These are phyloP conservation scores for Ganoderma sinense DNA, from an alignment of 1,284 basidiomycete genomes.

Conservation along the genomic window DNA sequence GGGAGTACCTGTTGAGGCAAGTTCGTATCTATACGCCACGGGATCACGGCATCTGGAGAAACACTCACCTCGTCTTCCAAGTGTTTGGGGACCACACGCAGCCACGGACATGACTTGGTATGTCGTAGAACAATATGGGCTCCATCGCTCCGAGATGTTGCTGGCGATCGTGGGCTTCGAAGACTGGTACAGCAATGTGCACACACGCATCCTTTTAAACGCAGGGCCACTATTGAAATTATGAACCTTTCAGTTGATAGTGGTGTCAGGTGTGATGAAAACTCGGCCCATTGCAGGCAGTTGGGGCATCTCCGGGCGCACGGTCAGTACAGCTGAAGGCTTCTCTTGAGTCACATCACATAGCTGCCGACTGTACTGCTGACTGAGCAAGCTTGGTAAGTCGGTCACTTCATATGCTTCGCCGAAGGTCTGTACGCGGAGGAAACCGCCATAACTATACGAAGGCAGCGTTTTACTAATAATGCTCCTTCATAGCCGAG, in stretches of 20 bases:
- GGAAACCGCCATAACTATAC: neutral
- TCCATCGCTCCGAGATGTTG: slow-evolving; percentile 1
- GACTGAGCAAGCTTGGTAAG: neutral
- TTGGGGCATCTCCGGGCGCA: neutral
- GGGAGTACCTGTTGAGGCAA: slow-evolving; percentile 33
- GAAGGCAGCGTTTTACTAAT: no score
- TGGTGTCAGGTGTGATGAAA: neutral
- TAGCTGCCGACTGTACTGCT: neutral
- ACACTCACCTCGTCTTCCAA: slow-evolving; percentile 34
- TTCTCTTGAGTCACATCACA: neutral
- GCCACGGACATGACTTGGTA: slow-evolving; percentile 17
- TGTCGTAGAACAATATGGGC: slow-evolving; percentile 29
- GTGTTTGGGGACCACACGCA: slow-evolving; percentile 29
- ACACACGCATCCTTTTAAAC: neutral
- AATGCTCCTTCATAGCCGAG: neutral
- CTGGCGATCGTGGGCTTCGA: neutral
- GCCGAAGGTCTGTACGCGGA: neutral
- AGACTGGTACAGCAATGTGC: neutral
- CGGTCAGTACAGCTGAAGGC: neutral
- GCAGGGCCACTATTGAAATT: neutral
- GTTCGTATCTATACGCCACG: neutral
- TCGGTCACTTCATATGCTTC: neutral
- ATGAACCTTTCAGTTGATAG: neutral
- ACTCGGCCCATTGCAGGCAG: neutral
- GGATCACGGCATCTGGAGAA: neutral